A percentile compares a stretch with the other conserved stretches of the same genome.
These are phyloP conservation scores for Hypoxylon sp. DNA, from an alignment of 2,329 filamentous ascomycete genomes.

Conservation along the genomic window DNA sequence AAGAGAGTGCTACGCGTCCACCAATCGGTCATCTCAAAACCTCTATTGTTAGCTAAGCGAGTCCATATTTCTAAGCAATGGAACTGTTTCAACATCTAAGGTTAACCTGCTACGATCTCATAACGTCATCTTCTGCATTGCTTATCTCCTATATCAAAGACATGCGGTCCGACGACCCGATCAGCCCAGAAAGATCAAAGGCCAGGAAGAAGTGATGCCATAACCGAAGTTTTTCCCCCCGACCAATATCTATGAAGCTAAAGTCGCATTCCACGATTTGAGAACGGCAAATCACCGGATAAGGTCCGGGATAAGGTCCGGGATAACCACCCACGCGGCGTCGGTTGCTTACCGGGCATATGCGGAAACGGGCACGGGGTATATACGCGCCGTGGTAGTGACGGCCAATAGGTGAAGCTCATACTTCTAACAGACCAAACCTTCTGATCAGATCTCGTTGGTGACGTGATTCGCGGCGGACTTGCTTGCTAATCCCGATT, in stretches of 20 bases:
- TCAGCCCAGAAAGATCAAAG: too few relatives aligned
- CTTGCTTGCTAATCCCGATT: constrained; percentile 19
- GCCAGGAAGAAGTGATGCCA: background rate
- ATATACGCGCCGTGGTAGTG: background rate
- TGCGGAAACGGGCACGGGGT: background rate
- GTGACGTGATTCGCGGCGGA: constrained; percentile 34
- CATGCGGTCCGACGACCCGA: background rate
- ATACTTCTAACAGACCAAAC: background rate
- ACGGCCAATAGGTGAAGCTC: constrained; percentile 4
- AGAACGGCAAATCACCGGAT: constrained; percentile 17
- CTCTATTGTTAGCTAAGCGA: constrained; percentile 16
- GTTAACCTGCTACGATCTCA: background rate
- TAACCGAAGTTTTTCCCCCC: background rate
- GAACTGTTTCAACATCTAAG: background rate
- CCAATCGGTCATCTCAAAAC: constrained; percentile 14
- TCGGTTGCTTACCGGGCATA: constrained; percentile 5
- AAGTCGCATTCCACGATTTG: constrained; percentile 3
- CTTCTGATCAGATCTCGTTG: constrained; percentile 18
- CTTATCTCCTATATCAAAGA: constrained; percentile 7
- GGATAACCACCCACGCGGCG: background rate
- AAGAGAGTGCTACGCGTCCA: constrained; percentile 9
- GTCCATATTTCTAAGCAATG: constrained; percentile 21
- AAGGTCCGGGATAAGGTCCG: constrained; percentile 2
- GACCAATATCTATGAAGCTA: background rate
- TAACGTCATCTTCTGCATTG: constrained; percentile 8